Conservation (phyloP, 345 rosid species). For the Brassica carinata region DNA sequence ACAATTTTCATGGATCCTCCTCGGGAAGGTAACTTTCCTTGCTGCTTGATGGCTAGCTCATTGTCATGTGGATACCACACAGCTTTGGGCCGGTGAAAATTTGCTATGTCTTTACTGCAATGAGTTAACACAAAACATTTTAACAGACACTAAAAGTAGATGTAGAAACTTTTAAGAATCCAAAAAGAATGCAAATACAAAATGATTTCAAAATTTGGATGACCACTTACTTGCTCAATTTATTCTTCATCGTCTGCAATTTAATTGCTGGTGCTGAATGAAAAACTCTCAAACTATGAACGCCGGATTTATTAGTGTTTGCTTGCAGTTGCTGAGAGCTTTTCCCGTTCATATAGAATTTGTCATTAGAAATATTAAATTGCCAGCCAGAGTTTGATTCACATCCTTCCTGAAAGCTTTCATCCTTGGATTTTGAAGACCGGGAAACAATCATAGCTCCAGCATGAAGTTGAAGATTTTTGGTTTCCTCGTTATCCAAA, state of each 20-base stretch:
- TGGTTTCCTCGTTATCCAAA: slow-evolving; percentile 64
- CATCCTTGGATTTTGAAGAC: slow-evolving; percentile 49
- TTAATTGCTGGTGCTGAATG: slow-evolving; percentile 95
- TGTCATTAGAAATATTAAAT: slow-evolving; percentile 94
- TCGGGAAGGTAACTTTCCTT: slow-evolving; percentile 71
- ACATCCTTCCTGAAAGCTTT: slow-evolving; percentile 51
- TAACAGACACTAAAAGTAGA: slow-evolving; percentile 12
- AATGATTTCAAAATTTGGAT: slow-evolving; percentile 7
- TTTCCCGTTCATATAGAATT: slow-evolving; percentile 86
- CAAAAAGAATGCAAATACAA: slow-evolving; percentile 12
- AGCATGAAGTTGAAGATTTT: slow-evolving; percentile 75
- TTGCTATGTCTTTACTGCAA: slow-evolving; percentile 86
- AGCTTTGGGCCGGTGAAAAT: slow-evolving; percentile 96
- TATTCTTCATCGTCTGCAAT: slow-evolving; percentile 86
- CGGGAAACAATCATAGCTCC: slow-evolving; percentile 87
- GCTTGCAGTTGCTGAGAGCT: slow-evolving; percentile 81
- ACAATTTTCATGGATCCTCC: slow-evolving; percentile 87
- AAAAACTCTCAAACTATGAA: slow-evolving; percentile 78
- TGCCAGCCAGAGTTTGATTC: slow-evolving; percentile 69
- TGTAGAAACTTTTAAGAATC: background rate
- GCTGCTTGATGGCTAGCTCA: slow-evolving; percentile 89
- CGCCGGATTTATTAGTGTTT: slow-evolving; percentile 68
- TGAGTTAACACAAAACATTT: slow-evolving; percentile 15
- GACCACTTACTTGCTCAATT: slow-evolving; percentile 91
- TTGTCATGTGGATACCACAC: slow-evolving; percentile 94